A percentile compares a stretch with the other conserved stretches of the same genome.
These are phyloP conservation scores for Annulohypoxylon moriforme DNA, from an alignment of 495 filamentous ascomycete genomes.

Conservation along the genomic window DNA sequence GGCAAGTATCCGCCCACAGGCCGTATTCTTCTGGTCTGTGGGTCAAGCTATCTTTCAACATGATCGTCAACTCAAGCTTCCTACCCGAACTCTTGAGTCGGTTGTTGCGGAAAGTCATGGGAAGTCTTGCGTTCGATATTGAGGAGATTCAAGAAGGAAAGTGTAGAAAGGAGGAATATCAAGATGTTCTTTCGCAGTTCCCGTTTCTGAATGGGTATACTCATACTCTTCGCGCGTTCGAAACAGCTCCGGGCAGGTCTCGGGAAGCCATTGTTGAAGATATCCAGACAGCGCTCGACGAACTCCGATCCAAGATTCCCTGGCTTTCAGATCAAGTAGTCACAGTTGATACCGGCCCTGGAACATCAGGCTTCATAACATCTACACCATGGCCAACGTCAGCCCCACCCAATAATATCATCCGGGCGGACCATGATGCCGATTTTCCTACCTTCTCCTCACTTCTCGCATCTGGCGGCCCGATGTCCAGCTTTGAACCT, in stretches of 20 bases:
- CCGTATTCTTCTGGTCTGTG: neutral
- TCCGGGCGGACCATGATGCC: neutral
- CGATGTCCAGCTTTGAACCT: neutral
- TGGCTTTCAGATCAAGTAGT: neutral
- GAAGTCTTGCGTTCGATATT: slow-evolving; percentile 1
- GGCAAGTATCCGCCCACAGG: neutral
- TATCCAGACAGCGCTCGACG: neutral
- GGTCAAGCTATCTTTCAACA: neutral
- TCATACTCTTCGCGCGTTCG: neutral
- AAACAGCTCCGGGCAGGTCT: neutral
- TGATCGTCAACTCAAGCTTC: slow-evolving; percentile 2
- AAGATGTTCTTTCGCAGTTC: slow-evolving; percentile 10
- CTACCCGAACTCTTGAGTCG: neutral
- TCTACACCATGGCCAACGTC: neutral
- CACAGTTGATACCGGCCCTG: neutral
- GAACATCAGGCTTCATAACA: neutral
- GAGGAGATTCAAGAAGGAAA: neutral
- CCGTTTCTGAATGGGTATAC: slow-evolving; percentile 2
- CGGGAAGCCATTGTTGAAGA: neutral
- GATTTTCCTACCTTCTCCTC: neutral
- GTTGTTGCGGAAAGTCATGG: neutral
- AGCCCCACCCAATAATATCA: neutral
- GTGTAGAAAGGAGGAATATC: neutral
- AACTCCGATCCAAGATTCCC: neutral
- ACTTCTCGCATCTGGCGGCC: neutral